Evolutionary conservation across 805 yeast species (phyloP).

Genomic region (Ogataea kodamae): DNA sequence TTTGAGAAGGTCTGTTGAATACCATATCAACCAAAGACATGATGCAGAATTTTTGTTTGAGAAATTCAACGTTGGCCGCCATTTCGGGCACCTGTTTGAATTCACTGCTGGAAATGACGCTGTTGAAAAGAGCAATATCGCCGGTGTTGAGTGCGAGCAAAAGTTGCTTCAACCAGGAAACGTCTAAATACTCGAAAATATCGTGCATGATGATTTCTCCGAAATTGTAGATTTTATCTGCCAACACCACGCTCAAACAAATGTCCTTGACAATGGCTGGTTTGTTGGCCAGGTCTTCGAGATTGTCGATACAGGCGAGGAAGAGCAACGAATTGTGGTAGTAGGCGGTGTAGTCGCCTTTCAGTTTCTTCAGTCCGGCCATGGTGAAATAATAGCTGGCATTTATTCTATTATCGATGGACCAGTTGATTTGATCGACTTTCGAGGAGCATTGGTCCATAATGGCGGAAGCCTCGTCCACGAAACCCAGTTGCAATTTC

Average conservation of each 20-base stretch:
- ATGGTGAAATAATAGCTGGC: conserved; percentile 81
- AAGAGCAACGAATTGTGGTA: conserved; percentile 80
- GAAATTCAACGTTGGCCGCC: conserved; percentile 54
- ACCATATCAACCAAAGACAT: conserved; percentile 89
- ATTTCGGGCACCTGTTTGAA: conserved; percentile 33
- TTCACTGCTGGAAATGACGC: conserved; percentile 22
- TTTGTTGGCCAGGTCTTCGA: conserved; percentile 38
- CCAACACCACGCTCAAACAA: conserved; percentile 81
- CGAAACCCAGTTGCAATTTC: conserved; percentile 49
- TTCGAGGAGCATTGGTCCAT: conserved; percentile 58
- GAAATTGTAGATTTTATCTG: conserved; percentile 89
- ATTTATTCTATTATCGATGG: conserved; percentile 61
- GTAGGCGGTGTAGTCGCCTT: conserved; percentile 75
- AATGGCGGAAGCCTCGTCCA: conserved; percentile 60
- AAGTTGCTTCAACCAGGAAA: conserved; percentile 69
- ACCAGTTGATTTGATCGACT: conserved; percentile 51
- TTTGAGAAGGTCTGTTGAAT: conserved; percentile 69
- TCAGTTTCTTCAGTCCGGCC: conserved; percentile 69
- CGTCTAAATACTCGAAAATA: conserved; percentile 47
- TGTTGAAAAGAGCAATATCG: conserved; percentile 63
- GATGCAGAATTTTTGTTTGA: conserved; percentile 86
- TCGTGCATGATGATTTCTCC: conserved; percentile 94
- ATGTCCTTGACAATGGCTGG: conserved; percentile 62
- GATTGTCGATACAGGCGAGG: conserved; percentile 64
- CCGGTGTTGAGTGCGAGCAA: conserved; percentile 75